Conservation (phyloP, 2,329 filamentous ascomycete genomes). For the Alternaria sp. region DNA sequence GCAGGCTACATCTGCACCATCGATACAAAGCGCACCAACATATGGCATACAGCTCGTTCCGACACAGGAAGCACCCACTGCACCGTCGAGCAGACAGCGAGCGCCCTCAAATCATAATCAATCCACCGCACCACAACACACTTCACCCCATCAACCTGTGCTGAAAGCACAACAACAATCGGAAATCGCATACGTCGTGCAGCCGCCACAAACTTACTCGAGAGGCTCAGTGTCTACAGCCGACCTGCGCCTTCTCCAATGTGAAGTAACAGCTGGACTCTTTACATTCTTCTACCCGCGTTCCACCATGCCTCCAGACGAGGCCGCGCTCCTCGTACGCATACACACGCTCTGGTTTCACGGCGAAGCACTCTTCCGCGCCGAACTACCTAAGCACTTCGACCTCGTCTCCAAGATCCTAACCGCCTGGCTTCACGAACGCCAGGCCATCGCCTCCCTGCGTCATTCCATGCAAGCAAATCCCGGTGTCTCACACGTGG, state of each 20-base stretch:
- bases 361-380: conserved; percentile 38
- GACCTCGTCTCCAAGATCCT: conserved; percentile 42
- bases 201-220: conserved; percentile 7
- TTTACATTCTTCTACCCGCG: conserved; percentile 45
- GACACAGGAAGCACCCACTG: conserved; percentile 22
- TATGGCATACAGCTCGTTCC: conserved; percentile 34
- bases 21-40: conserved; percentile 26
- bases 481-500: conserved; percentile 37
- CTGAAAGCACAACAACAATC: conserved; percentile 30
- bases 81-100: conserved; percentile 15
- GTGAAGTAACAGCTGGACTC: conserved; percentile 44
- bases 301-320: conserved; percentile 34
- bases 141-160: conserved; percentile 26
- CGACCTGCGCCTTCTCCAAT: conserved; percentile 42
- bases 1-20: conserved; percentile 20
- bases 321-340: conserved; percentile 35
- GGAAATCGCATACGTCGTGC: conserved; percentile 25
- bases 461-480: conserved; percentile 33
- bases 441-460: conserved; percentile 41
- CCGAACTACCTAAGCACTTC: conserved; percentile 37
- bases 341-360: conserved; percentile 43
- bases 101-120: conserved; percentile 21
- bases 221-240: conserved; percentile 18
- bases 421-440: conserved; percentile 44
- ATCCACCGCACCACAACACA: conserved; percentile 19